Conservation (phyloP, 768 basidiomycete genomes). For the Auricularia sp. region DNA sequence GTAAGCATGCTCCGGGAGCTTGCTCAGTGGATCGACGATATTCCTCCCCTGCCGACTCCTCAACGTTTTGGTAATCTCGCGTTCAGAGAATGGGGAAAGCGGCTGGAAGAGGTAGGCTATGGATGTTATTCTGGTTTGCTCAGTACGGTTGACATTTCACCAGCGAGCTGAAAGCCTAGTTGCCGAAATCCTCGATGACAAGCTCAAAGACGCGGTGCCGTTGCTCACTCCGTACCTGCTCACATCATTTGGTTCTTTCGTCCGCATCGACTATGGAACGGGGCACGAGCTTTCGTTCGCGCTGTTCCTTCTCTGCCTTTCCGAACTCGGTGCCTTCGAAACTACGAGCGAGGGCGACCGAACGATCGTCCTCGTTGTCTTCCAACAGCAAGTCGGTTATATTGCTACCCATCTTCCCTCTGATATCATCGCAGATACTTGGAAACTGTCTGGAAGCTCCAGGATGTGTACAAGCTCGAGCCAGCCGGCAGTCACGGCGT, state of each 20-base stretch:
- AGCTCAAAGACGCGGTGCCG: conserved; percentile 37
- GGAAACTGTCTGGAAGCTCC: conserved; percentile 71
- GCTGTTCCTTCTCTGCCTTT: conserved; percentile 62
- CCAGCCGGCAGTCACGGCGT: conserved; percentile 97
- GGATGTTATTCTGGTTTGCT: conserved; percentile 2
- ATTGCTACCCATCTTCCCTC: conserved; percentile 27
- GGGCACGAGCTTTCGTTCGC: conserved; percentile 91
- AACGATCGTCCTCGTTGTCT: conserved; percentile 19
- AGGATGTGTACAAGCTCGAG: conserved; percentile 83
- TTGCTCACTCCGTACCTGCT: conserved; percentile 71
- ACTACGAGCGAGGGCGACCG: conserved; percentile 54
- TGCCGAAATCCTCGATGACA: conserved; percentile 34
- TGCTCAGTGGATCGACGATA: conserved; percentile 66
- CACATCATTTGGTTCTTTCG: conserved; percentile 80
- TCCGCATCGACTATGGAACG: conserved; percentile 91
- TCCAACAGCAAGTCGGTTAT: conserved; percentile 23
- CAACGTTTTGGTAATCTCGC: conserved; percentile 91
- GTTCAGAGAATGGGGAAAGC: conserved; percentile 74
- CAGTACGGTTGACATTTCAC: neutral
- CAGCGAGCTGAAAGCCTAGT: conserved; percentile 50
- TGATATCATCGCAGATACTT: conserved; percentile 73
- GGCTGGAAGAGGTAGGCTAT: conserved; percentile 59
- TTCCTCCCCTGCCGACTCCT: conserved; percentile 60
- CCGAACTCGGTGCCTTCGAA: conserved; percentile 56
- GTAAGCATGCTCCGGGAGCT: conserved; percentile 52